Evolutionary conservation across 352 stramenopile species (phyloP), one percentile per base, ranked within the genome.

Genomic region (Globisporangium cylindrosporum): DNA sequence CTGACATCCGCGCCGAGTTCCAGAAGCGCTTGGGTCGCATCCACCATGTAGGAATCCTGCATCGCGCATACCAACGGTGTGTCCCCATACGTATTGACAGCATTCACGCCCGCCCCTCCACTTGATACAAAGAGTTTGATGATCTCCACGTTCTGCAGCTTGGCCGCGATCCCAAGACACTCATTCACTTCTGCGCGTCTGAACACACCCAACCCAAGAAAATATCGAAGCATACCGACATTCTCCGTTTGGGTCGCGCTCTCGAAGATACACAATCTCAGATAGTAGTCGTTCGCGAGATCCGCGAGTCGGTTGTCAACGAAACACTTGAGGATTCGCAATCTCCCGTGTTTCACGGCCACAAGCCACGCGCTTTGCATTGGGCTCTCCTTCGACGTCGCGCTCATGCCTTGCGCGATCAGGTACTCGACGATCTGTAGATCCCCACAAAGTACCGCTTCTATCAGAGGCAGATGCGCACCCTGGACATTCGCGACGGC

Each of bases 41-140:
- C 55, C 5, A 29, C 46, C 24, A 49, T 3, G 6, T n/a, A 24
- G 18, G 55, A 46, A 34, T 15, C 6, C 10, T 24, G 18, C 14
- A 60, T n/a, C 55, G 55, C 29, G 27, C 18, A 43, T 27, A 60
- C 18, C 55, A 60, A 34, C 25, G 55, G 55, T 29, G 55, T 60
- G 9, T 25, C 18, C 4, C 55, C 22, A 20, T 25, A 43, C 2
- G 32, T n/a, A 15, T 34, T n/a, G 27, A 20, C 15, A 4, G 55
- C 55, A 34, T 60, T 46, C 55, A 60, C 55, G 29, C 46, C 55
- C 3, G 55, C 41, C 15, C 15, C 27, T 20, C 55, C 24, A 14
- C 29, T 38, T n/a, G 55, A 32, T 20, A 25, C 25, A 20, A 60
- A 34, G 25, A 60, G 25, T 1, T 15, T 22, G 27, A 60, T 43